Evolutionary conservation across 1,139 yeast genomes (phyloP), one percentile per base, ranked within the genome.

Genomic region (Yamadazyma blattariae): DNA sequence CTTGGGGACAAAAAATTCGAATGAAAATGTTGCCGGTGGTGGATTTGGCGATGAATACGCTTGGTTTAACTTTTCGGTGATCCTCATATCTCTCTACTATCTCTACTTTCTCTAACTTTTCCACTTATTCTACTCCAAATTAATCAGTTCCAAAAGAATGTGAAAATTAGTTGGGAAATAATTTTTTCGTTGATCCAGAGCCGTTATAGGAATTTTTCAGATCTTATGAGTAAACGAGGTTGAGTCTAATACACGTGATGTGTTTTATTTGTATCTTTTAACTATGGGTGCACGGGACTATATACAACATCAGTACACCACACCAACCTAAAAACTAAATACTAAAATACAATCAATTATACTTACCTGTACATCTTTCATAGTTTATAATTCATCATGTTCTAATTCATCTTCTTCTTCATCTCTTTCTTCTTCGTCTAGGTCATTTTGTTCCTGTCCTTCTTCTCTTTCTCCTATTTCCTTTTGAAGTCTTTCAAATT

Each of bases 1-100:
- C 67, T 92, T 92, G 30, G 98, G 98, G n/a, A 92, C 96, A 58
- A 92, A 92, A 66, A 87, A 92, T 68, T 92, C 98, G 54, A 90
- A 92, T 33, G 97, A 90, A 59, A 87, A 92, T 5, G 97, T 87
- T 4, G 95, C 73, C 3, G 70, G 70, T 4, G 79, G 71, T 10
- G 73, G 65, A 33, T 54, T 45, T 51, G 74, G 45, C 49, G 59
- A 50, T 15, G 57, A 43, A 44, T 75, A 80, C 14, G 79, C 76
- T 48, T 63, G 73, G 29, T 54, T 45, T 42, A 76, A 61, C 52
- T 77, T 77, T 32, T 76, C 77, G 5, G 79, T 64, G 45, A 77
- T 68, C 61, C 67, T 75, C 82, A 77, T 76, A 68, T 45, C n/a
- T n/a, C n/a, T n/a, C n/a, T 61, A 12, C 26, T 16, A 14, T 9